A percentile compares a stretch with the other conserved stretches of the same genome.
Conservation (phyloP, 73 alveolate species). For the Paraurostyla sp. region DNA sequence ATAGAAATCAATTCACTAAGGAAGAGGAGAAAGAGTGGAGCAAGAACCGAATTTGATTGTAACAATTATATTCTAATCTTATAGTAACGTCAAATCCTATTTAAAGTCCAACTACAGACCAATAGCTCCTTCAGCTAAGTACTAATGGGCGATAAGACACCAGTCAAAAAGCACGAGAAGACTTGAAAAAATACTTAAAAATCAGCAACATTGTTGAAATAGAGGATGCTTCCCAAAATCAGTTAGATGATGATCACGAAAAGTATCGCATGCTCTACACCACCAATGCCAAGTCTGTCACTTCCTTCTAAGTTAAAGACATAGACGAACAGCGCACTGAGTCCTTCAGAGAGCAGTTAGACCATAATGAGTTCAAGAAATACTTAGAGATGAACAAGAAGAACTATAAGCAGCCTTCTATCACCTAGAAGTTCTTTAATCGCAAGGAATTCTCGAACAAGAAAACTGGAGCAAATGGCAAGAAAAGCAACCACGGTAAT, state of each 20-base stretch:
- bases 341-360: slow-evolving; percentile 40
- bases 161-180: background rate
- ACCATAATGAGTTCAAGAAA: slow-evolving; percentile 28
- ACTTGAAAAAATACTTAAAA: background rate
- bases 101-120: background rate
- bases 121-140: too few species aligned
- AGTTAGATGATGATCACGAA: background rate
- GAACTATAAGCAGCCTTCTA: background rate
- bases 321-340: slow-evolving; percentile 23
- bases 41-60: slow-evolving; percentile 21
- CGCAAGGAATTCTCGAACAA: background rate
- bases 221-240: slow-evolving; percentile 4
- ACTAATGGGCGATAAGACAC: background rate
- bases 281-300: background rate
- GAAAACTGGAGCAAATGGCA: background rate
- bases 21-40: slow-evolving; percentile 5
- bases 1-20: background rate
- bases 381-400: slow-evolving; percentile 11
- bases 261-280: background rate
- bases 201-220: background rate
- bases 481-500: background rate
- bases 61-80: background rate
- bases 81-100: slow-evolving; percentile 31
- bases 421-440: slow-evolving; percentile 10
- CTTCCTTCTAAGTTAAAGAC: background rate